Conservation (phyloP, 495 filamentous ascomycete species). For the Penicillium canariense region DNA sequence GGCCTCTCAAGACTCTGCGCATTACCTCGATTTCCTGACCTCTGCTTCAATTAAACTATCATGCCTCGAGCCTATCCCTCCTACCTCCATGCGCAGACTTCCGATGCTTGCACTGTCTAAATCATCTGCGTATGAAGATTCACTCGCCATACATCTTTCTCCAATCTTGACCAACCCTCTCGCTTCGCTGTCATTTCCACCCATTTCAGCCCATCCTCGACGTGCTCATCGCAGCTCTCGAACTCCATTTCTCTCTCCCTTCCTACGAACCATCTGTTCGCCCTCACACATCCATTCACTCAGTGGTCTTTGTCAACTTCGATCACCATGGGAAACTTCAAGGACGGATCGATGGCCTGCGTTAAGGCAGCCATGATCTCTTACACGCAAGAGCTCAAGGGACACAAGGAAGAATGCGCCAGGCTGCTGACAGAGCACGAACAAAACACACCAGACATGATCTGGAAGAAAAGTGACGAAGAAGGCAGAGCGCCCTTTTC, state of each 20-base stretch:
- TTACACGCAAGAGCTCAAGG: background rate
- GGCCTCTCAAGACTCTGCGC: background rate
- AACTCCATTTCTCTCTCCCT: background rate
- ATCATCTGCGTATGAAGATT: background rate
- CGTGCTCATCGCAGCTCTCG: background rate
- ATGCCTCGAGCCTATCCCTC: background rate
- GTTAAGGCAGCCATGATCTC: background rate
- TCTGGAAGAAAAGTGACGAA: background rate
- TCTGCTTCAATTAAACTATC: background rate
- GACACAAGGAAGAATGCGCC: background rate
- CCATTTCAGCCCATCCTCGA: background rate
- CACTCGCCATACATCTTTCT: background rate
- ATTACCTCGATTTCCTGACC: background rate
- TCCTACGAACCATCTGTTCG: background rate
- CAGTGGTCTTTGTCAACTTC: too few relatives aligned
- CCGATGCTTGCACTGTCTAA: too few relatives aligned
- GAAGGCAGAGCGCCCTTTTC: background rate
- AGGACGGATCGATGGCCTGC: slow-evolving; percentile 3
- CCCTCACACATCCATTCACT: background rate
- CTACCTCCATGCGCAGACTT: background rate
- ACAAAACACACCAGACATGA: background rate
- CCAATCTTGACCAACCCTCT: background rate
- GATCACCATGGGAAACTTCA: background rate
- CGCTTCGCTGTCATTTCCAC: background rate
- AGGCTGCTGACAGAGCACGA: background rate